phyloP scores from a whole-genome alignment of 2,329 filamentous ascomycete species.

The Pseudogymnoascus pannorum region DNA sequence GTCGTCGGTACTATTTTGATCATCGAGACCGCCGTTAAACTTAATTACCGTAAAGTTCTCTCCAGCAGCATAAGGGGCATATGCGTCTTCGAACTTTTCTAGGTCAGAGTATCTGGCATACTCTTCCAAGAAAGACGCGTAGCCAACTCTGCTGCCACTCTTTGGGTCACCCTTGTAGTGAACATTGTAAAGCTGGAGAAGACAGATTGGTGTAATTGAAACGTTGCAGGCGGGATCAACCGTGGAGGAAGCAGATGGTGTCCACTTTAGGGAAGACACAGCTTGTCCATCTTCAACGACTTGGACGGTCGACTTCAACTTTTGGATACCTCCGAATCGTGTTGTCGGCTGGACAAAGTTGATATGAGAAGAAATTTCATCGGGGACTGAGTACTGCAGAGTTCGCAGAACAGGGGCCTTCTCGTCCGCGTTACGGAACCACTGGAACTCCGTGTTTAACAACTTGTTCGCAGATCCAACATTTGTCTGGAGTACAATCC shows the following conservation, averaged over 20 bases:
- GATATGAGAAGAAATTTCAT: conserved; percentile 29
- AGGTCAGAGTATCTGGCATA: conserved; percentile 30
- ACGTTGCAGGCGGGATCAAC: conserved; percentile 22
- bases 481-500: conserved; percentile 18
- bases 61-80: conserved; percentile 37
- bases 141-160: conserved; percentile 17
- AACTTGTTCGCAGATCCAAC: conserved; percentile 32
- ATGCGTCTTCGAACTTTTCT: conserved; percentile 36
- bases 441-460: conserved; percentile 33
- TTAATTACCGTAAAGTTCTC: conserved; percentile 31
- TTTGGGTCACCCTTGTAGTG: conserved; percentile 15
- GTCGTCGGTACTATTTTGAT: conserved; percentile 31
- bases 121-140: conserved; percentile 17
- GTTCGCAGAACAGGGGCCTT: conserved; percentile 31
- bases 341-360: conserved; percentile 37
- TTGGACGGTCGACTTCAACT: conserved; percentile 13
- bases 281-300: conserved; percentile 13
- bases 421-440: conserved; percentile 28
- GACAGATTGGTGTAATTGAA: conserved; percentile 27
- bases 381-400: conserved; percentile 34
- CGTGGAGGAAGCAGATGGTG: background rate
- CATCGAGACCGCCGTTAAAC: conserved; percentile 16
- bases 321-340: conserved; percentile 26
- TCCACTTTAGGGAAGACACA: conserved; percentile 12
- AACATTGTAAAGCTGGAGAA: conserved; percentile 27